Evolutionary conservation across 495 filamentous ascomycete genomes (phyloP).

Genomic region (Achaetomiella virescens): DNA sequence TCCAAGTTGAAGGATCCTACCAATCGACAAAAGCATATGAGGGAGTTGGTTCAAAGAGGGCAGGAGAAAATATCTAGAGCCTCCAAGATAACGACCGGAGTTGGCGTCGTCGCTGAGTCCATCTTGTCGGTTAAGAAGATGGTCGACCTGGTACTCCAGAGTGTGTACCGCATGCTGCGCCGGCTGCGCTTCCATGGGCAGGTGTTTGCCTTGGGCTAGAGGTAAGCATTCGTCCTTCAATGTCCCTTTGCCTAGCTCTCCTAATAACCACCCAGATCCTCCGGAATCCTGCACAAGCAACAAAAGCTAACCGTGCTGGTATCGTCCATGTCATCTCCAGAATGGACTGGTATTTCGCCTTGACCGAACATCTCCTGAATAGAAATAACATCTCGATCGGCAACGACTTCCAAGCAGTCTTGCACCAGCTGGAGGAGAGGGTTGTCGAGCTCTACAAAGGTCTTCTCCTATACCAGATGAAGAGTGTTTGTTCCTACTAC

Average conservation of each 20-base stretch:
- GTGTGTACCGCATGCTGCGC: slow-evolving; percentile 7
- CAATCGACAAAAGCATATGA: slow-evolving; percentile 5
- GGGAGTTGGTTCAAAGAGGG: slow-evolving; percentile 13
- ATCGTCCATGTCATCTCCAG: no score
- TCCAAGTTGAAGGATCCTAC: slow-evolving; percentile 3
- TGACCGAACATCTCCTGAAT: no score
- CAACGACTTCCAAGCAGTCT: no score
- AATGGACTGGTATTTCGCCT: no score
- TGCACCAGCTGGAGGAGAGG: no score
- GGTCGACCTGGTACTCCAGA: slow-evolving; percentile 13
- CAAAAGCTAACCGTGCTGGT: no score
- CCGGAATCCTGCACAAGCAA: not conserved
- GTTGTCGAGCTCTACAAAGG: no score
- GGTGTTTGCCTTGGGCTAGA: slow-evolving; percentile 19
- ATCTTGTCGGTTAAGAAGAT: slow-evolving; percentile 18
- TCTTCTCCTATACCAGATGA: no score
- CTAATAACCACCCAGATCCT: not conserved
- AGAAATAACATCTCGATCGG: no score
- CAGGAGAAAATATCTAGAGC: slow-evolving; percentile 15
- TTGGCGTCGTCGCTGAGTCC: slow-evolving; percentile 16
- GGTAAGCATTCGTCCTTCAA: not conserved
- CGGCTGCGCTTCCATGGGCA: slow-evolving; percentile 21
- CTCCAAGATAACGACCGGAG: slow-evolving; percentile 14
- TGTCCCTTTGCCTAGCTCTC: not conserved
- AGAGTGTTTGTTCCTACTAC: no score